Conservation (phyloP, 495 filamentous ascomycete genomes). For the Trichoderma asperelloides region DNA sequence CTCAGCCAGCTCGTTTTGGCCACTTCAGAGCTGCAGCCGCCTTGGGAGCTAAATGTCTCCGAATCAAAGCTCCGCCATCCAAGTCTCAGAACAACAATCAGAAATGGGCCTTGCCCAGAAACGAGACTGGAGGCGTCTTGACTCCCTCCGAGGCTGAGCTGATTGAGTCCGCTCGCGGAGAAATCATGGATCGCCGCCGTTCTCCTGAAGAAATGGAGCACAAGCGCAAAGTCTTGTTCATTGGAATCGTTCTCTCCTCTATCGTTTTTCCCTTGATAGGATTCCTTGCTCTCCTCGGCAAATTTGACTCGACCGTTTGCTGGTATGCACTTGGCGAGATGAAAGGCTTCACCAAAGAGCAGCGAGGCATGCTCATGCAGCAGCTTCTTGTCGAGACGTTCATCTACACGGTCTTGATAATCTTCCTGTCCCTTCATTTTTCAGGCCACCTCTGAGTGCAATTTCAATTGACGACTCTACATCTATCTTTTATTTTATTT, state of each 20-base stretch:
- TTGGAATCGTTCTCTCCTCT: neutral
- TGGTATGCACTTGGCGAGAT: slow-evolving; percentile 9
- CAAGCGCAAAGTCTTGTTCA: neutral
- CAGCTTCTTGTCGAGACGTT: neutral
- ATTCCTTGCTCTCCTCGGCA: neutral
- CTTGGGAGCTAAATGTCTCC: slow-evolving; percentile 1
- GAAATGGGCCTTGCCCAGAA: neutral
- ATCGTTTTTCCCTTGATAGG: neutral
- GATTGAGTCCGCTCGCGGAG: neutral
- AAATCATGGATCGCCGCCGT: slow-evolving; percentile 3
- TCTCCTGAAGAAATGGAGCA: neutral
- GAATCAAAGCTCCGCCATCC: neutral
- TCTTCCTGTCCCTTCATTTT: neutral
- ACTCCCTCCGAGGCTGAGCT: neutral
- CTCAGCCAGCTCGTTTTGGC: neutral
- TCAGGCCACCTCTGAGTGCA: neutral
- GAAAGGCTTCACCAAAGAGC: slow-evolving; percentile 4
- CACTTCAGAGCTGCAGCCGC: neutral
- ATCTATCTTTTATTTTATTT: neutral
- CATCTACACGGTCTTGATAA: neutral
- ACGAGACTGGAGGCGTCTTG: neutral
- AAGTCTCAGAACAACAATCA: neutral
- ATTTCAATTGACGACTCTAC: neutral
- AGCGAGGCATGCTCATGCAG: slow-evolving; percentile 1
- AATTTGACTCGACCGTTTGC: slow-evolving; percentile 4